Conservation (phyloP, 805 yeast species). For the Phaffomyces opuntiae region DNA sequence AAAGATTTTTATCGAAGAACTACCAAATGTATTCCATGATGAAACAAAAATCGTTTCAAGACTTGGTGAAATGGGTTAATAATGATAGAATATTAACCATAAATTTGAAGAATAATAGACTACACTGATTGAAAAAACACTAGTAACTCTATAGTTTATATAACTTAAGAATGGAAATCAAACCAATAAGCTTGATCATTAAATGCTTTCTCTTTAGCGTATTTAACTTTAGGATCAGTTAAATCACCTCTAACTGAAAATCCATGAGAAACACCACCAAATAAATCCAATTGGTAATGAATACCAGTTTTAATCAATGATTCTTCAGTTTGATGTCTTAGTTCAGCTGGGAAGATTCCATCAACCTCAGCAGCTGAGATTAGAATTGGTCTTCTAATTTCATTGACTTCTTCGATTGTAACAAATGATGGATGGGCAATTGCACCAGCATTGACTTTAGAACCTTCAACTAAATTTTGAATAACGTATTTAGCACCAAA, state of each 20-base stretch:
- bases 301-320: slow-evolving; percentile 47
- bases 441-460: slow-evolving; percentile 52
- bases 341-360: slow-evolving; percentile 50
- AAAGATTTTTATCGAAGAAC: no score
- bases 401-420: slow-evolving; percentile 53
- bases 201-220: slow-evolving; percentile 64
- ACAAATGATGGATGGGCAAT: slow-evolving; percentile 82
- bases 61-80: no score
- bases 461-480: slow-evolving; percentile 37
- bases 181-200: slow-evolving; percentile 28
- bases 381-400: slow-evolving; percentile 44
- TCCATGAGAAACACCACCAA: slow-evolving; percentile 67
- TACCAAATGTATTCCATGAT: no score
- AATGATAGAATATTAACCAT: no score
- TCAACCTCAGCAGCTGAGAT: slow-evolving; percentile 77
- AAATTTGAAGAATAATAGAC: no score
- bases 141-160: background rate
- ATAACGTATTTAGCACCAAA: slow-evolving; percentile 72
- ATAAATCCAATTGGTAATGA: slow-evolving; percentile 54
- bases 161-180: slow-evolving; percentile 5
- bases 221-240: slow-evolving; percentile 40
- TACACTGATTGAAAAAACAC: no score
- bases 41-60: no score
- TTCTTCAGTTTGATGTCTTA: slow-evolving; percentile 55
- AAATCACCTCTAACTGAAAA: slow-evolving; percentile 75